Evolutionary conservation across 2,329 filamentous ascomycete genomes (phyloP).

Genomic region (Diaporthe sp.): DNA sequence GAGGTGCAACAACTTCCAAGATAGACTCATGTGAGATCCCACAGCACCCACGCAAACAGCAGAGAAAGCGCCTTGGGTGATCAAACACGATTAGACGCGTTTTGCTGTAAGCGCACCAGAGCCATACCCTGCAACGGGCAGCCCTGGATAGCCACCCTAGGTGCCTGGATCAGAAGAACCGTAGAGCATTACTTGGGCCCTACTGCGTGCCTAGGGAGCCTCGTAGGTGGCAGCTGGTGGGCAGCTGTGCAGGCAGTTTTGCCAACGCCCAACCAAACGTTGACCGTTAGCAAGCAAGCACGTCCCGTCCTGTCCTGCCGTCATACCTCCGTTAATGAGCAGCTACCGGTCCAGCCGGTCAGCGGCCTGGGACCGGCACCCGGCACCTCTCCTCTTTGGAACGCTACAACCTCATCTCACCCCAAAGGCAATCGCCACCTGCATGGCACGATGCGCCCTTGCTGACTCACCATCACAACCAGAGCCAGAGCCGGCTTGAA

Average conservation of each 20-base stretch:
- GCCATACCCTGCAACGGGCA: background rate
- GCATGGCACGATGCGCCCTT: conserved; percentile 10
- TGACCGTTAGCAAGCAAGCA: conserved; percentile 6
- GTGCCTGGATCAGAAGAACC: background rate
- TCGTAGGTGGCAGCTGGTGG: background rate
- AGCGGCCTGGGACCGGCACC: conserved; percentile 7
- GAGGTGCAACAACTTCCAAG: background rate
- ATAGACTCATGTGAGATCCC: background rate
- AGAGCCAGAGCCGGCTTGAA: background rate
- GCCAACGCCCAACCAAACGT: conserved; percentile 11
- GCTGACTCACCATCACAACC: conserved; percentile 28
- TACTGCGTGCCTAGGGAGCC: background rate
- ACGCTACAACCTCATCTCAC: background rate
- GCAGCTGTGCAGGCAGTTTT: background rate
- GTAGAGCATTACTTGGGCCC: background rate
- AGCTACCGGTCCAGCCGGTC: background rate
- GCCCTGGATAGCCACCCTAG: background rate
- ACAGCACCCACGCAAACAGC: background rate
- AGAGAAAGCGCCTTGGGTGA: background rate
- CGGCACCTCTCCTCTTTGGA: background rate
- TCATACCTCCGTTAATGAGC: background rate
- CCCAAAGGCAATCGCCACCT: background rate
- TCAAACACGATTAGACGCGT: conserved; percentile 2
- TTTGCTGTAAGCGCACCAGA: background rate
- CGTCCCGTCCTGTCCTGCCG: background rate